These are phyloP conservation scores for Breynia disticha DNA, from an alignment of 441 rosid genomes.

Conservation along the genomic window DNA sequence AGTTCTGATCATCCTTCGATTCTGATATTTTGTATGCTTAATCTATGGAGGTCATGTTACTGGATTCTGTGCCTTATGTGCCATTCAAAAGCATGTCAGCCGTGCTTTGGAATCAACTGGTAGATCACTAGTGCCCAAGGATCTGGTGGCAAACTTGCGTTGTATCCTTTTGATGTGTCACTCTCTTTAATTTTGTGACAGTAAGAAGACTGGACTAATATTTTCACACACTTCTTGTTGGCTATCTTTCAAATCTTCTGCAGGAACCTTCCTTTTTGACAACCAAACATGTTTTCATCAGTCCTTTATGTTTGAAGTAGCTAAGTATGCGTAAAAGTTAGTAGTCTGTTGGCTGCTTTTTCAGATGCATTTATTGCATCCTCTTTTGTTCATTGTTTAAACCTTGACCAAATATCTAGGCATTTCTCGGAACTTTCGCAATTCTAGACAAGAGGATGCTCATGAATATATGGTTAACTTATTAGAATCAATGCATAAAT, in stretches of 20 bases:
- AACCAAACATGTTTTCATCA: no score
- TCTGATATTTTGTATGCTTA: conserved; percentile 14
- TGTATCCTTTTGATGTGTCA: conserved; percentile 46
- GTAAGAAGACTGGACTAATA: no score
- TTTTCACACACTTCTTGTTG: neutral
- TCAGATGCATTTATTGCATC: no score
- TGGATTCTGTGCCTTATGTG: conserved; percentile 97
- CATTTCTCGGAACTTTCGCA: conserved; percentile 78
- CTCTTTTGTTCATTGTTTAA: conserved; percentile 13
- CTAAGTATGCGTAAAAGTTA: neutral
- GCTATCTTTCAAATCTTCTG: neutral
- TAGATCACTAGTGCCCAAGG: conserved; percentile 67
- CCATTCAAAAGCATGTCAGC: conserved; percentile 91
- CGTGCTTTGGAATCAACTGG: conserved; percentile 69
- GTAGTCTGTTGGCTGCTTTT: neutral
- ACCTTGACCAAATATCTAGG: conserved; percentile 44
- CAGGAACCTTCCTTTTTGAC: no score
- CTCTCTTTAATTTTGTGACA: neutral
- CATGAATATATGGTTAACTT: conserved; percentile 95
- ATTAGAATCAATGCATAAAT: conserved; percentile 95
- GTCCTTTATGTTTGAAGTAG: no score
- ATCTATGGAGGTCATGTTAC: conserved; percentile 66
- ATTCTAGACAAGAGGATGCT: conserved; percentile 83
- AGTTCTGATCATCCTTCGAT: conserved; percentile 2
- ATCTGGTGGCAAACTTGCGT: conserved; percentile 80